Evolutionary conservation across 2,329 filamentous ascomycete species (phyloP).

Genomic region (Gliomastix tumulicola): DNA sequence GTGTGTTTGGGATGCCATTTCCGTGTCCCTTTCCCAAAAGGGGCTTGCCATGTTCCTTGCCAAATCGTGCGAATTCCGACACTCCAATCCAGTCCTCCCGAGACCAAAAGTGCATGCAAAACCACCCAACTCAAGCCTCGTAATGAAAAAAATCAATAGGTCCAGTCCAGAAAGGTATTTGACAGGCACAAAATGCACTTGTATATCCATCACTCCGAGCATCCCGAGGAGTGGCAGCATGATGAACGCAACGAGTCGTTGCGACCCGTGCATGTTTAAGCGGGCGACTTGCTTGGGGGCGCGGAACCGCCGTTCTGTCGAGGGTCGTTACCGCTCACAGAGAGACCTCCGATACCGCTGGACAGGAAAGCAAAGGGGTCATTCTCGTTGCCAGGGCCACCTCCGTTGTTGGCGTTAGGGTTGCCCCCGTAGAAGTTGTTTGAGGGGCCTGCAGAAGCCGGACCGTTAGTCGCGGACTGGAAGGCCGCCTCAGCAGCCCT

Average conservation of each 20-base stretch:
- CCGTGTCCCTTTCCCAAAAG: too few relatives aligned
- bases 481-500: constrained; percentile 92
- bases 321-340: constrained; percentile 54
- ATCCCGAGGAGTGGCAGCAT: too few relatives aligned
- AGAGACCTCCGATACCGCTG: constrained; percentile 63
- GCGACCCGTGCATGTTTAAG: constrained; percentile 27
- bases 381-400: constrained; percentile 34
- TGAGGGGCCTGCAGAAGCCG: constrained; percentile 67
- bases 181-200: not conserved
- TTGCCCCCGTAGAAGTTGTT: constrained; percentile 42
- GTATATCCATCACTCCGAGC: constrained; percentile 3
- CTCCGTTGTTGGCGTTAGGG: constrained; percentile 41
- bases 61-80: not conserved
- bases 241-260: too few relatives aligned
- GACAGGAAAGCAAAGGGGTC: constrained; percentile 79
- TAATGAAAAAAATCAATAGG: constrained; percentile 4
- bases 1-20: too few relatives aligned
- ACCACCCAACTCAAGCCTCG: not conserved
- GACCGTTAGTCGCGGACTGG: constrained; percentile 77
- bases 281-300: constrained; percentile 53
- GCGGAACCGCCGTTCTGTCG: constrained; percentile 55
- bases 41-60: not conserved
- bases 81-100: not conserved
- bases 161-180: constrained; percentile 1
- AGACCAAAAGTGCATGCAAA: not conserved